Evolutionary conservation across 2,329 filamentous ascomycete species (phyloP).

Genomic region (Esteya vermicola): DNA sequence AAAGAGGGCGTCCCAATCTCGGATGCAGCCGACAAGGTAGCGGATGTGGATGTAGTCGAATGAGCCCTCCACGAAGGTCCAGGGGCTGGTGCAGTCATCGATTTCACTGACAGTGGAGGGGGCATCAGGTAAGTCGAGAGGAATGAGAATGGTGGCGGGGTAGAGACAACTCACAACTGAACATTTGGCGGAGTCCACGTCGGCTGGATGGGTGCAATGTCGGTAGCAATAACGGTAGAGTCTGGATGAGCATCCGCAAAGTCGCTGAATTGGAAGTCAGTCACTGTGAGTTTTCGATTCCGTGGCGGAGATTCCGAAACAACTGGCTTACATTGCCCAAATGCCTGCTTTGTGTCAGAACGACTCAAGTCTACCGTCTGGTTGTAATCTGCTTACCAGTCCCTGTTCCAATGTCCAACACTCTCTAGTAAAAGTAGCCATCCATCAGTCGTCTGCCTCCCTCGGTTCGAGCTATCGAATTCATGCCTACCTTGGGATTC

Average conservation of each 20-base stretch:
- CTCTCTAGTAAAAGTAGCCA: too few species aligned
- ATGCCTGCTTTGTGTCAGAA: not conserved
- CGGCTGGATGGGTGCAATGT: not conserved
- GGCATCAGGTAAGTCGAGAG: too few species aligned
- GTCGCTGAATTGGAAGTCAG: not conserved
- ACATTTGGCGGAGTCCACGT: not conserved
- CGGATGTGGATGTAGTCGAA: conserved; percentile 17
- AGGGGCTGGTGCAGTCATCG: conserved; percentile 14
- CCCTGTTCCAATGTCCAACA: not conserved
- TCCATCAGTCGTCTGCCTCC: too few species aligned
- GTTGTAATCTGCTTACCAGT: not conserved
- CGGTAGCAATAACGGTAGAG: not conserved
- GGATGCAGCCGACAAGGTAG: conserved; percentile 13
- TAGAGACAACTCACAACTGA: not conserved
- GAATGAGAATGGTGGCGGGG: too few species aligned
- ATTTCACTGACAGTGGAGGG: conserved; percentile 11
- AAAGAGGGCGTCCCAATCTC: conserved; percentile 12
- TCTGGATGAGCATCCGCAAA: not conserved
- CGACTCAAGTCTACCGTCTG: not conserved
- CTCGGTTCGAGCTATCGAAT: not conserved
- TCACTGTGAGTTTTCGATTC: too few species aligned
- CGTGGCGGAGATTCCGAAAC: not conserved
- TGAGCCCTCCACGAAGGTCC: conserved; percentile 10
- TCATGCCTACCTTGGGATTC: not conserved
- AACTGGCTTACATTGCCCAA: not conserved